Evolutionary conservation across 208 protist genomes (phyloP).

Genomic region (Trypanosoma conorhini): DNA sequence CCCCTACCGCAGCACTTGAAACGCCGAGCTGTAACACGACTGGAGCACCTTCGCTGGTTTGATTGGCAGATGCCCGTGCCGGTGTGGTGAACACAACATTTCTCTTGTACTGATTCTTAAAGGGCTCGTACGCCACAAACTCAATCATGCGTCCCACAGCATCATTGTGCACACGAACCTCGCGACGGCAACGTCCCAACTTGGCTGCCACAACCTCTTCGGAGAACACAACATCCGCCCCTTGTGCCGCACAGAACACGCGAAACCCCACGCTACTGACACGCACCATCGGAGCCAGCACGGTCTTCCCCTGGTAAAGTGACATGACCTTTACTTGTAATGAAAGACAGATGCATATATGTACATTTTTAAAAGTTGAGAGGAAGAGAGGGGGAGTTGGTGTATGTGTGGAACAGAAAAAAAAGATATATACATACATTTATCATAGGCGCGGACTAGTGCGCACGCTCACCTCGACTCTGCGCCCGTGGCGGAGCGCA

Average conservation of each 20-base stretch:
- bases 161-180: conserved; percentile 58
- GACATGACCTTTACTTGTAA: conserved; percentile 25
- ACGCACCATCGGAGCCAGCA: conserved; percentile 97
- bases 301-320: conserved; percentile 67
- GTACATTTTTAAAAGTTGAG: conserved; percentile 23
- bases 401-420: conserved; percentile 2
- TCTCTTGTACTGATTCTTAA: conserved; percentile 72
- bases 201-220: conserved; percentile 98
- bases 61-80: not conserved
- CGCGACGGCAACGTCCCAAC: conserved; percentile 58
- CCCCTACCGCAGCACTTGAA: conserved; percentile 57
- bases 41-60: conserved; percentile 30
- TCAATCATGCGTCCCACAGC: conserved; percentile 58
- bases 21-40: conserved; percentile 96
- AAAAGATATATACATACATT: conserved; percentile 3
- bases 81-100: conserved; percentile 54
- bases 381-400: conserved; percentile 25
- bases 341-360: conserved; percentile 19
- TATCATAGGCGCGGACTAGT: not conserved
- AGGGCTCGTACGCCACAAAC: conserved; percentile 85
- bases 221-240: conserved; percentile 96
- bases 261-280: conserved; percentile 93
- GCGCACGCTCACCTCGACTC: not conserved
- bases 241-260: conserved; percentile 86
- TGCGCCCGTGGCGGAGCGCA: not conserved